These are phyloP conservation scores for Acacia acuminata DNA, from an alignment of 306 rosid species.

Conservation along the genomic window DNA sequence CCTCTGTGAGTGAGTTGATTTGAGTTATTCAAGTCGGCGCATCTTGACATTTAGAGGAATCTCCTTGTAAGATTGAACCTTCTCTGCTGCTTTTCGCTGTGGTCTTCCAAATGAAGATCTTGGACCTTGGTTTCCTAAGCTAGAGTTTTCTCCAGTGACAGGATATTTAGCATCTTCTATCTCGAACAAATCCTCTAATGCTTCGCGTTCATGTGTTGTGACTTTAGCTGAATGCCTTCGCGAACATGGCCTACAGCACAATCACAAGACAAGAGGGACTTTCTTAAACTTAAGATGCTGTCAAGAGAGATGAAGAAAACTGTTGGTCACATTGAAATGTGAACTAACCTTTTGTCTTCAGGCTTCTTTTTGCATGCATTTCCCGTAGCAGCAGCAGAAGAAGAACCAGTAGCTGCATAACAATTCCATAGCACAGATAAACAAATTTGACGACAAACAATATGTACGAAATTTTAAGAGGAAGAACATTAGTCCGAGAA, in stretches of 20 bases:
- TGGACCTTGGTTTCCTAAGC: constrained; percentile 41
- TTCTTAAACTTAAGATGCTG: not conserved
- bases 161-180: constrained; percentile 47
- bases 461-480: not conserved
- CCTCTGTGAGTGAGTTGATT: not conserved
- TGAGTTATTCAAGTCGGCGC: constrained; percentile 41
- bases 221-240: constrained; percentile 57
- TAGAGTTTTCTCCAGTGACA: constrained; percentile 32
- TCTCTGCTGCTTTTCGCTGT: constrained; percentile 52
- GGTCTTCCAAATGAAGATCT: constrained; percentile 72
- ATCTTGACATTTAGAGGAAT: constrained; percentile 41
- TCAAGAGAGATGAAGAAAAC: not conserved
- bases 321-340: not conserved
- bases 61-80: constrained; percentile 67
- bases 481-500: constrained; percentile 10
- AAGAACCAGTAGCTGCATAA: constrained; percentile 57
- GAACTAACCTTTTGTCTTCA: constrained; percentile 57
- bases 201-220: constrained; percentile 35
- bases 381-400: constrained; percentile 40
- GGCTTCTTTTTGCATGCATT: constrained; percentile 44
- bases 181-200: constrained; percentile 53
- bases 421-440: not conserved
- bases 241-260: constrained; percentile 40
- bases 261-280: not conserved
- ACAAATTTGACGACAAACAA: not conserved